phyloP scores from a whole-genome alignment of 306 rosid genomes.

The Ziziphus jujuba region DNA sequence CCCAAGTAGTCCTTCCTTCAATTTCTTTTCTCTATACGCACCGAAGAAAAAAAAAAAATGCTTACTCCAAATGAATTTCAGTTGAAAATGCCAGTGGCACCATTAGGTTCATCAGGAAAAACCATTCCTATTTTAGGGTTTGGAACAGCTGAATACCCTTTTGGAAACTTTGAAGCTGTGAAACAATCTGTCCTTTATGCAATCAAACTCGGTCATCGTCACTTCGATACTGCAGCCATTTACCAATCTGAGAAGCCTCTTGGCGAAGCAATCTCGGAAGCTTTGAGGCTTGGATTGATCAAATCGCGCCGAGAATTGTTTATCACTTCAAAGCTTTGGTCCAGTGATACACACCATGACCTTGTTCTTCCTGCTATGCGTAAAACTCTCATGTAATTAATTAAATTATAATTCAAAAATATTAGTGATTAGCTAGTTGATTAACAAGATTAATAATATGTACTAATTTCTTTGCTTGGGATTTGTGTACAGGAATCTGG shows the following conservation, averaged over 20 bases:
- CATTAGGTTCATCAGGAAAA: neutral
- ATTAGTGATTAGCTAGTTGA: neutral
- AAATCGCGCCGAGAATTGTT: conserved; percentile 52
- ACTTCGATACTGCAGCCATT: conserved; percentile 31
- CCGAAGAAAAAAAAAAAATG: too few species aligned
- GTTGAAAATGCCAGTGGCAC: neutral
- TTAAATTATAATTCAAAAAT: too few species aligned
- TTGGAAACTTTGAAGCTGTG: neutral
- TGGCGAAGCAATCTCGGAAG: conserved; percentile 36
- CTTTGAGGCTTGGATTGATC: conserved; percentile 38
- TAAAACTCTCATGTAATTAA: conserved; percentile 36
- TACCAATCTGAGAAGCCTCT: conserved; percentile 28
- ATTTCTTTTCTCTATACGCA: too few species aligned
- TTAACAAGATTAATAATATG: too few species aligned
- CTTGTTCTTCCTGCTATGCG: conserved; percentile 52
- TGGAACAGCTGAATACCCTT: conserved; percentile 29
- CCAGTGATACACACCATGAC: conserved; percentile 42
- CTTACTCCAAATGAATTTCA: too few species aligned
- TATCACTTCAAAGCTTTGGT: conserved; percentile 61
- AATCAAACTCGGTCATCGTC: conserved; percentile 33
- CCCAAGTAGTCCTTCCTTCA: too few species aligned
- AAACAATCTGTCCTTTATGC: conserved; percentile 35
- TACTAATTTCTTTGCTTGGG: too few species aligned
- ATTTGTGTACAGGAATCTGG: conserved; percentile 38
- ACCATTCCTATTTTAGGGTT: conserved; percentile 26